Conservation (phyloP, 2,329 filamentous ascomycete species). For the Botrytis byssoidea region DNA sequence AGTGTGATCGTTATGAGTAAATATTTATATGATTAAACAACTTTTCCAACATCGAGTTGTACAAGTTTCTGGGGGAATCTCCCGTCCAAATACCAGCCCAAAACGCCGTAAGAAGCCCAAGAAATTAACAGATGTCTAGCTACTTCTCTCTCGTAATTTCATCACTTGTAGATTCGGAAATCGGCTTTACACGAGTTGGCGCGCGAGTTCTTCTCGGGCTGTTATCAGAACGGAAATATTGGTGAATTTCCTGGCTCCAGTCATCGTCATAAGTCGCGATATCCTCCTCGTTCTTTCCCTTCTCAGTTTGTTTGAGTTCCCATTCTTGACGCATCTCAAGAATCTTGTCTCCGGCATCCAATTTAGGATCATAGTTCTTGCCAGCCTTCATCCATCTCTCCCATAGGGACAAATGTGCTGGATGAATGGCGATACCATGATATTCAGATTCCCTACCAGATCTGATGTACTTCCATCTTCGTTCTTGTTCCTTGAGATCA, state of each 20-base stretch:
- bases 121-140: neutral
- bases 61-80: neutral
- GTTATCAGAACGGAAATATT: conserved; percentile 28
- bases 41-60: conserved; percentile 1
- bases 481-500: conserved; percentile 95
- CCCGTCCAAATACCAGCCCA: neutral
- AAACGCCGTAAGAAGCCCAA: neutral
- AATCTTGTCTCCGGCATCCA: conserved; percentile 82
- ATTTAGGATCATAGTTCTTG: conserved; percentile 79
- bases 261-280: conserved; percentile 28
- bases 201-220: conserved; percentile 5
- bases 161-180: conserved; percentile 9
- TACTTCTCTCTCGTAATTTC: conserved; percentile 16
- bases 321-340: conserved; percentile 72
- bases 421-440: conserved; percentile 90
- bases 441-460: conserved; percentile 76
- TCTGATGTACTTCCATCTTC: conserved; percentile 85
- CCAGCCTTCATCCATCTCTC: conserved; percentile 76
- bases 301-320: conserved; percentile 53
- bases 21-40: neutral
- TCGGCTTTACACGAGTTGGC: neutral
- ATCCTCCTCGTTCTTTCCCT: conserved; percentile 29
- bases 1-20: neutral
- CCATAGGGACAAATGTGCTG: conserved; percentile 83
- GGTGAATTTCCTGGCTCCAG: conserved; percentile 30